Evolutionary conservation across 2,329 filamentous ascomycete species (phyloP).

Genomic region (Monosporascus sp.): DNA sequence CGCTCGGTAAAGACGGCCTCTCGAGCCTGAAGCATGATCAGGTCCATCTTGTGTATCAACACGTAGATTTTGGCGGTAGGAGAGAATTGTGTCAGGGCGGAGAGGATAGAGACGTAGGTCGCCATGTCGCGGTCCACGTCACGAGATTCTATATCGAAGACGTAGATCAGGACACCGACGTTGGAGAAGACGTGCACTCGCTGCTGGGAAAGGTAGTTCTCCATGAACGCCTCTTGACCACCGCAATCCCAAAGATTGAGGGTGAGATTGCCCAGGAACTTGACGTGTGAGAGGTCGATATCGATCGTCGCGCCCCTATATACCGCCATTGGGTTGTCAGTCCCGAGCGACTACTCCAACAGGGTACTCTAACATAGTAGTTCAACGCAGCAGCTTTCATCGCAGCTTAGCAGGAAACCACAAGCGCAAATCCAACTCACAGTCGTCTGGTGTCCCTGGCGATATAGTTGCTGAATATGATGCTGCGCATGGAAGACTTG

Average conservation of each 20-base stretch:
- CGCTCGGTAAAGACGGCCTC: conserved; percentile 81
- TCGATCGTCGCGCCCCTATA: conserved; percentile 85
- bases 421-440: conserved; percentile 30
- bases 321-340: too few species aligned
- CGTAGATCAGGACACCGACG: conserved; percentile 95
- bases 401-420: too few species aligned
- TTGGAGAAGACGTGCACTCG: conserved; percentile 94
- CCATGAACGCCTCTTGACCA: conserved; percentile 97
- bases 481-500: conserved; percentile 97
- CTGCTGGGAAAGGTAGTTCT: conserved; percentile 95
- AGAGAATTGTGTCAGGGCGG: conserved; percentile 81
- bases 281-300: conserved; percentile 96
- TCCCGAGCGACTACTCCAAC: too few species aligned
- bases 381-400: background rate
- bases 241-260: conserved; percentile 99
- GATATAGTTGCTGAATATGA: conserved; percentile 99
- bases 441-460: conserved; percentile 89
- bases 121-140: conserved; percentile 90
- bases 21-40: conserved; percentile 75
- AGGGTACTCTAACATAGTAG: background rate
- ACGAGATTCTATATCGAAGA: conserved; percentile 96
- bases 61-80: conserved; percentile 80
- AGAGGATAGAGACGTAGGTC: conserved; percentile 86
- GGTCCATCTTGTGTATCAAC: conserved; percentile 97
- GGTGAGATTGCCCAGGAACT: conserved; percentile 96